phyloP scores from a whole-genome alignment of 75 land plant species.

The Chamaecyparis obtusa region DNA sequence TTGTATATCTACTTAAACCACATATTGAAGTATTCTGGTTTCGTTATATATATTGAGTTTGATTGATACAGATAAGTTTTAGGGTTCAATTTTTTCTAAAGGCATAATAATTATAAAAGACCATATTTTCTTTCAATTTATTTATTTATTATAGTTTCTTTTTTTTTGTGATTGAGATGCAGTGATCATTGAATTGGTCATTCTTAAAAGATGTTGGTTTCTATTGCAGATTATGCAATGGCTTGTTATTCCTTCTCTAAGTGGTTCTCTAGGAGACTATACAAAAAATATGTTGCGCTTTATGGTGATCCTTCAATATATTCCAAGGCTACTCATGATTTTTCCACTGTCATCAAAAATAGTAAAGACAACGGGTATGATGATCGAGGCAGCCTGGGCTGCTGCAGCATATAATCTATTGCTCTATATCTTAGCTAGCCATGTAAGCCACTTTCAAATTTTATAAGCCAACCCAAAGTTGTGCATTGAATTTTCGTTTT shows the following conservation, averaged over 20 bases:
- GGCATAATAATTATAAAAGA: background rate
- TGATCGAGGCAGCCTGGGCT: constrained; percentile 97
- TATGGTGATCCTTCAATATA: constrained; percentile 70
- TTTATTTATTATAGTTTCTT: background rate
- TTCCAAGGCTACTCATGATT: constrained; percentile 73
- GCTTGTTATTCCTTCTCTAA: constrained; percentile 53
- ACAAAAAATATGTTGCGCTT: constrained; percentile 73
- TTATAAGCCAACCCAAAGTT: background rate
- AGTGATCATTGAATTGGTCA: background rate
- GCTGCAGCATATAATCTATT: constrained; percentile 97
- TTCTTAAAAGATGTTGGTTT: constrained; percentile 1
- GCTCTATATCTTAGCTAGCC: constrained; percentile 93
- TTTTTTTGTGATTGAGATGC: background rate
- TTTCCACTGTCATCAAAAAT: constrained; percentile 69
- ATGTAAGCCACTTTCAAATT: constrained; percentile 55
- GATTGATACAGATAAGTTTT: background rate
- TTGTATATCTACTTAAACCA: background rate
- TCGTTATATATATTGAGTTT: background rate
- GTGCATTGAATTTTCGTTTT: background rate
- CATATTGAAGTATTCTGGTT: background rate
- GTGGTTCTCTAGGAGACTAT: constrained; percentile 35
- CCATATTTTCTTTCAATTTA: background rate
- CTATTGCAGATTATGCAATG: constrained; percentile 68
- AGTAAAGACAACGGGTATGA: constrained; percentile 71
- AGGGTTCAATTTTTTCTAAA: background rate